These are phyloP conservation scores for Letharia columbiana DNA, from an alignment of 495 filamentous ascomycete genomes.

Conservation along the genomic window DNA sequence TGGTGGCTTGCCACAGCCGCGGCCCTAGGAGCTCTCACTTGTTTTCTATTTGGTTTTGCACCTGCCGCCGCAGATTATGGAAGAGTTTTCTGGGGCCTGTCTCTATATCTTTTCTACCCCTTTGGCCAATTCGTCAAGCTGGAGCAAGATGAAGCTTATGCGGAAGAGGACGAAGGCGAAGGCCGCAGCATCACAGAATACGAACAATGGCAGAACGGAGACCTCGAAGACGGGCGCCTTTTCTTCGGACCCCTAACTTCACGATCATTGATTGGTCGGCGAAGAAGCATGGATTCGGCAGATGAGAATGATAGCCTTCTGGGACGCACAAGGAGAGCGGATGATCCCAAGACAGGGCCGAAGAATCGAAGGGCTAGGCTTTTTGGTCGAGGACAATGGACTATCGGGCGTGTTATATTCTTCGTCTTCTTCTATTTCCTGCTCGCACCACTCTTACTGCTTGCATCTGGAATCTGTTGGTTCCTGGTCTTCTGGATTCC, in stretches of 20 bases:
- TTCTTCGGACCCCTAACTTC: conserved; percentile 84
- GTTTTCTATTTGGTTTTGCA: conserved; percentile 70
- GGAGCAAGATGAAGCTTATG: conserved; percentile 86
- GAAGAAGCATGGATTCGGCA: conserved; percentile 80
- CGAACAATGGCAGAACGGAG: conserved; percentile 97
- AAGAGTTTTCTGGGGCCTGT: conserved; percentile 70
- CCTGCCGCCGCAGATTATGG: conserved; percentile 82
- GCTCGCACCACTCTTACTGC: conserved; percentile 77
- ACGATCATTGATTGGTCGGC: conserved; percentile 79
- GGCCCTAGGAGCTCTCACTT: conserved; percentile 60
- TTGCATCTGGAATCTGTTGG: conserved; percentile 87
- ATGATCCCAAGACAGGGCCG: conserved; percentile 41
- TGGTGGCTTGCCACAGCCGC: conserved; percentile 91
- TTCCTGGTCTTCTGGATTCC: conserved; percentile 95
- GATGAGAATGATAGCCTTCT: conserved; percentile 87
- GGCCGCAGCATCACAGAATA: conserved; percentile 99
- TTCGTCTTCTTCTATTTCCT: conserved; percentile 95
- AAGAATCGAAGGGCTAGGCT: conserved; percentile 70
- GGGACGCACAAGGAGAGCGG: conserved; percentile 52
- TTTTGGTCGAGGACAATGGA: conserved; percentile 96
- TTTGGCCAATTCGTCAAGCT: conserved; percentile 94
- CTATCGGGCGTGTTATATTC: conserved; percentile 84
- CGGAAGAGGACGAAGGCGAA: conserved; percentile 96
- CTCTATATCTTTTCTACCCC: conserved; percentile 84
- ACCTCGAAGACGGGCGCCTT: conserved; percentile 86